Base-by-base conservation (phyloP, 2,329 filamentous ascomycete species). In the Beauveria caledonica region DNA sequence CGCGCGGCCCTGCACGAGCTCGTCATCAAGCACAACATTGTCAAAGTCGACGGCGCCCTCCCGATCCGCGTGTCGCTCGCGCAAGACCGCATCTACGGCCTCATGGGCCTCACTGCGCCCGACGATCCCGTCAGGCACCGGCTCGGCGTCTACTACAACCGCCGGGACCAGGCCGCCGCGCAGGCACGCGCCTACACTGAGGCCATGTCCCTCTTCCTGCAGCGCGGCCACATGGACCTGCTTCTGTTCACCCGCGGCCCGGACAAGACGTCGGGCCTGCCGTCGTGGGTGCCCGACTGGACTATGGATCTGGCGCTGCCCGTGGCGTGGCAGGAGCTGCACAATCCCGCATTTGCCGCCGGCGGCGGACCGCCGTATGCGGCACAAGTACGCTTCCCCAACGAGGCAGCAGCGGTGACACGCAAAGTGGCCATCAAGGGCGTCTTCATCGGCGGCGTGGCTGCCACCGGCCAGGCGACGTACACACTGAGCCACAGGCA, bases 231-330 rank as follows among this genome's bases (percentile, higher is more conserved):
- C 36, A 36, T 66, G 5, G 71, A 73, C 56, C 49, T 68, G 1
- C 60, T 74, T 7, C 63, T 71, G 7, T 73, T 68, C 53, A 66
- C 65, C 6, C 71, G 73, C 60, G 63, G 64, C 6, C 67, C 68
- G 2, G 69, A 68, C 21, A 46, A 42, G 23, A 61, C 64, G 1
- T 13, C 45, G 1, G 61, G 57, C 3, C 25, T 73, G 19, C 72
- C 71, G 2, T 72, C 70, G 2, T 74, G 72, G 72, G 70, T 69
- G 3, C 70, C 71, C 7, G 71, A 74, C 61, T 73, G 71, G 71
- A 65, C 68, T 1, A 68, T 68, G 68, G 29, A 64, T n/a, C 62
- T 73, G 17, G 45, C 27, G 3, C 59, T 67, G 7, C 70, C 71
- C 1, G 51, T 64, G 6, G 64, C 66, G 1, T 72, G 72, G 48